Evolutionary conservation across 495 filamentous ascomycete species (phyloP).

Genomic region (Penicillium chermesinum): DNA sequence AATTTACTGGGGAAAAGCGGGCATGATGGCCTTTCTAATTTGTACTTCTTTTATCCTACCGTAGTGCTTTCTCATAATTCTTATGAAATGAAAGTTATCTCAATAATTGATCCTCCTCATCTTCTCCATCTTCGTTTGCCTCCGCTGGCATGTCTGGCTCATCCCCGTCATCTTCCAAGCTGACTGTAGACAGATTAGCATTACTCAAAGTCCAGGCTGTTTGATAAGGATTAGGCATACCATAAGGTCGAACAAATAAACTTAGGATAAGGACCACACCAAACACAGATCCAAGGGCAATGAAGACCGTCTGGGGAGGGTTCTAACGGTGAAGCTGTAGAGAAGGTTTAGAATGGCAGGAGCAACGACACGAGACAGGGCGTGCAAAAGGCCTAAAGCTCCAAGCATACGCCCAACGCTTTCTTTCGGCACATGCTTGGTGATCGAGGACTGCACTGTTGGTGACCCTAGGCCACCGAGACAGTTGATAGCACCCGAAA

Average conservation of each 20-base stretch:
- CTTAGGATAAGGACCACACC: constrained; percentile 57
- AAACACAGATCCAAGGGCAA: constrained; percentile 64
- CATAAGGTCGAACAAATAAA: constrained; percentile 65
- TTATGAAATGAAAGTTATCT: too few relatives aligned
- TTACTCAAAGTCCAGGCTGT: too few relatives aligned
- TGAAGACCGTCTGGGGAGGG: constrained; percentile 79
- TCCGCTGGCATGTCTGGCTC: constrained; percentile 12
- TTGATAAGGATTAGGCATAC: too few relatives aligned
- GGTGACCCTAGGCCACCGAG: constrained; percentile 82
- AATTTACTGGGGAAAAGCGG: constrained; percentile 14
- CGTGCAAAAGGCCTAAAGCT: constrained; percentile 80
- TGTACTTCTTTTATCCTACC: too few relatives aligned
- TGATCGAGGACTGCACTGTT: constrained; percentile 73
- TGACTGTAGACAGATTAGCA: constrained; percentile 16
- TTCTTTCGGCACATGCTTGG: constrained; percentile 83
- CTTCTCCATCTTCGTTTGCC: constrained; percentile 19
- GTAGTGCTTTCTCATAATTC: too few relatives aligned
- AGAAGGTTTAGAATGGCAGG: constrained; percentile 80
- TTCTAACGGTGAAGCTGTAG: constrained; percentile 74
- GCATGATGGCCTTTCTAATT: too few relatives aligned
- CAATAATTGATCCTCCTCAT: constrained; percentile 18
- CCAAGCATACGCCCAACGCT: constrained; percentile 80
- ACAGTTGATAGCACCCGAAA: constrained; percentile 64
- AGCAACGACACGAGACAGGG: constrained; percentile 68
- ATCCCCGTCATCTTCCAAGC: constrained; percentile 11